Percentiles rank a stretch among this genome's conserved stretches.
Evolutionary conservation across 2,329 filamentous ascomycete genomes (phyloP).

Genomic region (Teratosphaeria pseudoeucalypti): DNA sequence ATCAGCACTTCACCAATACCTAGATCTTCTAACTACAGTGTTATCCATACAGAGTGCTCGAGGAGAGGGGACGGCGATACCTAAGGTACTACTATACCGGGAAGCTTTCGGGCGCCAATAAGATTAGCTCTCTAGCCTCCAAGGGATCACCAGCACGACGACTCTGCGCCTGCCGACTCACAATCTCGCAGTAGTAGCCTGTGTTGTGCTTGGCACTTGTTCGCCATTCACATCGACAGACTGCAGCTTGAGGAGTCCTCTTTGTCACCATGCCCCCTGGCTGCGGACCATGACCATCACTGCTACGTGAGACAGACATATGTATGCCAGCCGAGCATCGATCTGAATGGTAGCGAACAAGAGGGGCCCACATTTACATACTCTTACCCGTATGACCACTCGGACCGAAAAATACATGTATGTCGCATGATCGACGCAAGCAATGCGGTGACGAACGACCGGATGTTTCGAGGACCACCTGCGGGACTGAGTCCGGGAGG

Average conservation of each 20-base stretch:
- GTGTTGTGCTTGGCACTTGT: not conserved
- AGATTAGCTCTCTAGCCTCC: not conserved
- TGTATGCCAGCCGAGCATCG: not conserved
- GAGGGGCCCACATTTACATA: not conserved
- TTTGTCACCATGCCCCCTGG: not conserved
- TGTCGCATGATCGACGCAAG: too few species aligned
- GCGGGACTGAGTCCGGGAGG: too few species aligned
- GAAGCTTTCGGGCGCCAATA: not conserved
- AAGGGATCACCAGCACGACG: too few species aligned
- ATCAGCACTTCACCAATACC: not conserved
- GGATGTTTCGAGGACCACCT: too few species aligned
- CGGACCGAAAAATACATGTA: too few species aligned
- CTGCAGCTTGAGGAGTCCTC: not conserved
- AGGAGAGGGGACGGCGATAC: not conserved
- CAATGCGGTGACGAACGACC: too few species aligned
- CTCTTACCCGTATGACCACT: too few species aligned
- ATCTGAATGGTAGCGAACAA: not conserved
- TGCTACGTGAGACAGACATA: not conserved
- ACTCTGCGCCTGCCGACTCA: not conserved
- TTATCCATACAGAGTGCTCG: not conserved
- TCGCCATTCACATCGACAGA: not conserved
- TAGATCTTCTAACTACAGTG: too few species aligned
- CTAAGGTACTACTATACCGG: too few species aligned
- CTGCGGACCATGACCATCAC: not conserved
- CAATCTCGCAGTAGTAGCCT: not conserved